Evolutionary conservation across 306 rosid genomes (phyloP), one percentile per base, ranked within the genome.

Genomic region (Argentina anserina): DNA sequence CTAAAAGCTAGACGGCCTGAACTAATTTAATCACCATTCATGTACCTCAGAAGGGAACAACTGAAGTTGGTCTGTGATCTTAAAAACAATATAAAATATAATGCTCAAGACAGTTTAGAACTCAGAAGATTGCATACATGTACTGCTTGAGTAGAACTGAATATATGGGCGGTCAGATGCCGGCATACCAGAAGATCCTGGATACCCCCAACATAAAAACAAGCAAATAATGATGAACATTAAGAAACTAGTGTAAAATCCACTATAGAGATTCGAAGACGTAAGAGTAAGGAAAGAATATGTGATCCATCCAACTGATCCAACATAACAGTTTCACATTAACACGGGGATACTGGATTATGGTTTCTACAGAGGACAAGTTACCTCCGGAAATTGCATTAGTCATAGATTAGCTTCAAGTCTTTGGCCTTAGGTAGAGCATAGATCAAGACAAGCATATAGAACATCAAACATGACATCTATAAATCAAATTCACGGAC

Each of bases 261-360:
- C 20, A 10, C 65, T 59, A n/a, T n/a, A 7, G 4, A 59, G 65
- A 6, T 59, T 33, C 11, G 5, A 56, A 3, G 53, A 40, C 1
- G 9, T 3, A 15, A 40, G 66, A 4, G 45, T 36, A 7, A 18
- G 43, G 23, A 34, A 20, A 43, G 43, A 1, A n/a, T 42, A 29
- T 52, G 6, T 5, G 33, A 18, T 21, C 8, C 25, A 49, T 49
- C 34, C 29, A 34, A n/a, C 20, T 7, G 15, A 49, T 49, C 34
- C 29, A 34, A n/a, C 20, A 67, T 28, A 69, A 69, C 73, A 69
- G 61, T 20, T 31, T 68, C 60, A 49, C 13, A 29, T 68, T 33
- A 31, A 18, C 15, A 68, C 2, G 59, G 43, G 29, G 58, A 47
- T 29, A 41, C 20, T 33, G 23, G 34, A 37, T 52, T 23, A 37